Conservation (phyloP, 2,329 filamentous ascomycete species). For the Xylariaceae sp. region DNA sequence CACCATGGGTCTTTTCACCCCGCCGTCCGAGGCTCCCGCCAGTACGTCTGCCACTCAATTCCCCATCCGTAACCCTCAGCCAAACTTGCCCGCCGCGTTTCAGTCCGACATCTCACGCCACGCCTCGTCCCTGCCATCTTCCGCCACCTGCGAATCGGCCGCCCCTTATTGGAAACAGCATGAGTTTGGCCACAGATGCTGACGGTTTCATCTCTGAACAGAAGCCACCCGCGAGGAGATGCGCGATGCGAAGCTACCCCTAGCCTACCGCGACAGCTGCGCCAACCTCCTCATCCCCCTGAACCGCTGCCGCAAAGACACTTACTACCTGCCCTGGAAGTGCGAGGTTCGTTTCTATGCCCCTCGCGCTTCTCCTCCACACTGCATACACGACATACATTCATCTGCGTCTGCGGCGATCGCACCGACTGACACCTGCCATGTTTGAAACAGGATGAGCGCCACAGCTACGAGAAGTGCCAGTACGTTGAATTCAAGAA, state of each 20-base stretch:
- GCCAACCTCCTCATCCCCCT: conserved; percentile 91
- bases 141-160: too few relatives aligned
- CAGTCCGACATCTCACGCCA: neutral
- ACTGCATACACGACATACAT: neutral
- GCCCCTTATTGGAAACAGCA: neutral
- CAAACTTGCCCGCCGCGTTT: too few relatives aligned
- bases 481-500: conserved; percentile 99
- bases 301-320: conserved; percentile 88
- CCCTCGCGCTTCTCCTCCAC: neutral
- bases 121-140: neutral
- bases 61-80: too few relatives aligned
- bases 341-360: conserved; percentile 67
- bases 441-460: conserved; percentile 66
- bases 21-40: conserved; percentile 24
- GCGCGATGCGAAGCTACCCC: conserved; percentile 81
- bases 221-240: conserved; percentile 87
- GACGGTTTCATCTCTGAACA: conserved; percentile 30
- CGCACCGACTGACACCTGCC: neutral
- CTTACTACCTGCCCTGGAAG: conserved; percentile 96
- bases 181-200: neutral
- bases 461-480: conserved; percentile 98
- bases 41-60: conserved; percentile 20
- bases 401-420: neutral
- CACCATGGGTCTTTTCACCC: conserved; percentile 24
- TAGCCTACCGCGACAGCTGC: conserved; percentile 93